Percentiles rank a stretch among this genome's conserved stretches.
Conservation (phyloP, 116 monocot species). For the Cymodocea nodosa region DNA sequence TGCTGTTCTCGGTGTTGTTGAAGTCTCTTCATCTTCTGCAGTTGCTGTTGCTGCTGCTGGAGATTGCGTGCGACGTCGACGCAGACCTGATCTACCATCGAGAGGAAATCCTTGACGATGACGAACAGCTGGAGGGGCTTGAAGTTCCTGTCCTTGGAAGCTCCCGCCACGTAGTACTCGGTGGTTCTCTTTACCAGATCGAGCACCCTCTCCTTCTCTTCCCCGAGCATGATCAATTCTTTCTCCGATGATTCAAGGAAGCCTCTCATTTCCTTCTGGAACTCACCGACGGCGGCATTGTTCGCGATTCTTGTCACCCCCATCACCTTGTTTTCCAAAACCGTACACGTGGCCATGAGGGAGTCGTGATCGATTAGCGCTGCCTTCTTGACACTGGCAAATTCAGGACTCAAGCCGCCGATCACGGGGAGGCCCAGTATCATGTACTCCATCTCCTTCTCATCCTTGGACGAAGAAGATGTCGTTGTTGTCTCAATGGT, state of each 20-base stretch:
- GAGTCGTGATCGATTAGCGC: constrained; percentile 54
- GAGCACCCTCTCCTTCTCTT: constrained; percentile 48
- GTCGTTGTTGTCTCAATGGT: constrained; percentile 15
- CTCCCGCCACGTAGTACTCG: constrained; percentile 68
- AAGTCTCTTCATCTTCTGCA: constrained; percentile 35
- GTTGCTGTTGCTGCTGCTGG: constrained; percentile 38
- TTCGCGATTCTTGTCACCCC: constrained; percentile 8
- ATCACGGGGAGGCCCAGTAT: constrained; percentile 72
- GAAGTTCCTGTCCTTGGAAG: constrained; percentile 33
- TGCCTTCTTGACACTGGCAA: constrained; percentile 62
- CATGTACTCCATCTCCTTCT: constrained; percentile 68
- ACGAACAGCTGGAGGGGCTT: constrained; percentile 55
- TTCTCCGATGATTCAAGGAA: constrained; percentile 44
- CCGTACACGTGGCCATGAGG: constrained; percentile 15
- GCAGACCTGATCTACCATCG: constrained; percentile 68
- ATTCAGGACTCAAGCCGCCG: constrained; percentile 54
- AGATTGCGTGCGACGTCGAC: constrained; percentile 40
- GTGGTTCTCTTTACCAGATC: constrained; percentile 68
- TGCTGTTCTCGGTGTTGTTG: not conserved
- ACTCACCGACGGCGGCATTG: constrained; percentile 29
- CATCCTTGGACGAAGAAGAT: constrained; percentile 10
- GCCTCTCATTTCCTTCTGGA: constrained; percentile 47
- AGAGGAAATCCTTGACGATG: constrained; percentile 66
- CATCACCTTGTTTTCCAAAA: constrained; percentile 16
- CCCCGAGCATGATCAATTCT: constrained; percentile 24